Base-by-base conservation (phyloP, 192 early-diverging fungal species). In the Backusella australiensis region DNA sequence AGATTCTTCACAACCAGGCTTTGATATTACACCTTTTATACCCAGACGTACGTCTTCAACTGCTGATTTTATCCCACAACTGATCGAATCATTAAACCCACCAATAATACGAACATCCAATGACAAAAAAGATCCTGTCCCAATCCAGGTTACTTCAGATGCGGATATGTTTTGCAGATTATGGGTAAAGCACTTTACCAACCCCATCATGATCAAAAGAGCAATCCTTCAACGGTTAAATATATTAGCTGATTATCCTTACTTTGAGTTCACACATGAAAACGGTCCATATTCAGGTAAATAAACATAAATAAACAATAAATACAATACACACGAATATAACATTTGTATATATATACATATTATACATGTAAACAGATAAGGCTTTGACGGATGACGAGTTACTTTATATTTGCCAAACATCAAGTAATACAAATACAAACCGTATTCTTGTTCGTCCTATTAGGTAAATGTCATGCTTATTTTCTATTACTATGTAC, bases 31-130 rank as follows among this genome's bases (percentile, higher is more conserved):
- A 29, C 70, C 41, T 44, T 71, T 53, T 59, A 76, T 76, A 63
- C 75, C 75, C 36, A 69, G 70, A 70, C 75, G 75, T 63, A 76
- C 75, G n/a, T 46, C 68, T 29, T 76, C 75, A 17, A 76, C 49
- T 63, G 68, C 65, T 32, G 3, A 53, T 29, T 52, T 63, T 56
- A 70, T 76, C 21, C 35, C 46, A 23, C 65, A 76, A 32, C 44
- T 76, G 15, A 19, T 76, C 23, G 75, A 76, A 44, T 21, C 69
- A 70, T 71, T 71, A 32, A 21, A 49, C 15, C 70, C 70, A 26
- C 41, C 70, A 6, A 19, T 71, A 46, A 74, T n/a, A 74, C 66
- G 59, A 39, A 36, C 8, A 29, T 26, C 34, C 29, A 74, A 52
- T 63, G 36, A 74, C 19, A 63, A 14, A 63, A 63, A 23, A 63